Conservation (phyloP, 2,329 filamentous ascomycete species). For the Knoxdaviesia capensis region DNA sequence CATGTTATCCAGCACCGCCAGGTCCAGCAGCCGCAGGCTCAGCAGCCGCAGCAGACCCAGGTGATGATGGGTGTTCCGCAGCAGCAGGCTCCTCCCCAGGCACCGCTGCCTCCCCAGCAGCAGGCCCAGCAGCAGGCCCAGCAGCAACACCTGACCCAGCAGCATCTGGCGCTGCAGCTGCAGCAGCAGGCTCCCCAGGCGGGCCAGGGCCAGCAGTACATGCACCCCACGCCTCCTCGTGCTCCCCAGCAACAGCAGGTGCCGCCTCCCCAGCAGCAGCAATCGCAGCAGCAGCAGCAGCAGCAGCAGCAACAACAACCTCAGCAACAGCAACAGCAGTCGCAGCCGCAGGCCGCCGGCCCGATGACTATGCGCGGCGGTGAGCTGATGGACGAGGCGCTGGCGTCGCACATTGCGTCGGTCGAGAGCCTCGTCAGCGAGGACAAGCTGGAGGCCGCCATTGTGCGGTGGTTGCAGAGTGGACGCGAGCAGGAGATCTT, state of each 20-base stretch:
- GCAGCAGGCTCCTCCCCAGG: slow-evolving; percentile 4
- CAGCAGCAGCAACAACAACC: not conserved
- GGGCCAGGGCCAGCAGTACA: slow-evolving; percentile 6
- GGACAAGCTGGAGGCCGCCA: slow-evolving; percentile 39
- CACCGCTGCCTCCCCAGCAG: slow-evolving; percentile 4
- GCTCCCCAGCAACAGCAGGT: slow-evolving; percentile 6
- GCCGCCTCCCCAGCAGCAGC: slow-evolving; percentile 7
- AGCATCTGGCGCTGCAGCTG: slow-evolving; percentile 5
- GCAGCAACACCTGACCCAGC: slow-evolving; percentile 7
- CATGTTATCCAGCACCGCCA: slow-evolving; percentile 14
- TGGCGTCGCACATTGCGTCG: slow-evolving; percentile 30
- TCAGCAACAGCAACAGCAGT: not conserved
- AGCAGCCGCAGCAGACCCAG: slow-evolving; percentile 22
- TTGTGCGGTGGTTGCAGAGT: slow-evolving; percentile 47
- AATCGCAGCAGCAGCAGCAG: slow-evolving; percentile 4
- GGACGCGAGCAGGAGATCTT: slow-evolving; percentile 43
- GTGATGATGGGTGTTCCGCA: slow-evolving; percentile 17
- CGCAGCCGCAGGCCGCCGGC: not conserved
- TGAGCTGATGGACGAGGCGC: slow-evolving; percentile 22
- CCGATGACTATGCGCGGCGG: not conserved
- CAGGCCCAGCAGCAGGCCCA: slow-evolving; percentile 6
- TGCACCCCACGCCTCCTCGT: not conserved
- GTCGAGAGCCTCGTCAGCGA: slow-evolving; percentile 43
- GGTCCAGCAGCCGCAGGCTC: slow-evolving; percentile 17
- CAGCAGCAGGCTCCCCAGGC: slow-evolving; percentile 7